phyloP scores from a whole-genome alignment of 192 early-diverging fungal species.

The Linnemannia hyalina region DNA sequence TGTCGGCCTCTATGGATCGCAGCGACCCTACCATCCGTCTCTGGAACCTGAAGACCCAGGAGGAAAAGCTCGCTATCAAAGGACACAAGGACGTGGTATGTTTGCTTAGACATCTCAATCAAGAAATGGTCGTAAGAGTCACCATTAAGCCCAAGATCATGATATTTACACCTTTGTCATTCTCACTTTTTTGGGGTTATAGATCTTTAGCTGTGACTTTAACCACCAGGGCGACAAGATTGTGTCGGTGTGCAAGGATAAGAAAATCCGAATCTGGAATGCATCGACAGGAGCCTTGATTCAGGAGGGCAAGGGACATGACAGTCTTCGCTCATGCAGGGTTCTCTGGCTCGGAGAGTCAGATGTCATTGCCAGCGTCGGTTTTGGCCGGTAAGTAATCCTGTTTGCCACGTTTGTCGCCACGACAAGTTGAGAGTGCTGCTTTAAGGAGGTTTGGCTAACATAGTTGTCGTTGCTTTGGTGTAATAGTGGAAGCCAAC shows the following conservation, averaged over 20 bases:
- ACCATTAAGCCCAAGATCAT: too few species aligned
- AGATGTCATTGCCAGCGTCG: constrained; percentile 71
- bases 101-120: too few species aligned
- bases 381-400: constrained; percentile 73
- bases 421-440: not conserved
- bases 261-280: constrained; percentile 77
- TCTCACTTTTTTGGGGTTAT: not conserved
- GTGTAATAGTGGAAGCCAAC: constrained; percentile 68
- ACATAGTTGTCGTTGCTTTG: not conserved
- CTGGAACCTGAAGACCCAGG: constrained; percentile 67
- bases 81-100: constrained; percentile 54
- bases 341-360: constrained; percentile 75
- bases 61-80: constrained; percentile 49
- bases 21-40: constrained; percentile 62
- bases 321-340: constrained; percentile 74
- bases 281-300: constrained; percentile 69
- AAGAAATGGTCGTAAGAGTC: too few species aligned
- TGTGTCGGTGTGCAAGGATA: constrained; percentile 76
- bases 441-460: not conserved
- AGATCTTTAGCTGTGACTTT: constrained; percentile 67
- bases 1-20: constrained; percentile 72
- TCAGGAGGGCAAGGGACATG: constrained; percentile 72
- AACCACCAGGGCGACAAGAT: constrained; percentile 75
- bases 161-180: not conserved
- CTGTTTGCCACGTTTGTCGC: not conserved